These are phyloP conservation scores for Manihot esculenta DNA, from an alignment of 441 rosid species.

Conservation along the genomic window DNA sequence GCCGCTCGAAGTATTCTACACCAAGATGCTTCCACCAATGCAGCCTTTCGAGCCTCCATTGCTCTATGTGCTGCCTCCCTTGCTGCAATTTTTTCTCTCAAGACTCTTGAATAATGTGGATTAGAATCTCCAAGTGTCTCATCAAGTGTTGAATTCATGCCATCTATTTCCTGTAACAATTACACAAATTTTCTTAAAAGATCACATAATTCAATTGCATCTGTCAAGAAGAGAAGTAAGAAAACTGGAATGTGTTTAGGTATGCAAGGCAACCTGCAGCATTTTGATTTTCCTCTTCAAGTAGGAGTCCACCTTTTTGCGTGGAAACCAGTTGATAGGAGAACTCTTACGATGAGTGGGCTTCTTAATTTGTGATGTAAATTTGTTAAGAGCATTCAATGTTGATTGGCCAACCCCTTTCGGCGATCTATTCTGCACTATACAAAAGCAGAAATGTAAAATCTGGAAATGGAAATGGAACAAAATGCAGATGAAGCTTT, in stretches of 20 bases:
- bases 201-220: background rate
- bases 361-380: constrained; percentile 72
- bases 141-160: constrained; percentile 85
- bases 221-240: background rate
- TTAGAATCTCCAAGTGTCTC: constrained; percentile 84
- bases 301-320: constrained; percentile 76
- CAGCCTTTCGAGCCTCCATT: constrained; percentile 88
- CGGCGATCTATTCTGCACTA: constrained; percentile 56
- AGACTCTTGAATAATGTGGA: constrained; percentile 85
- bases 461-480: background rate
- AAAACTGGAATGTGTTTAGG: background rate
- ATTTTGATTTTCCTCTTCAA: constrained; percentile 77
- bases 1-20: constrained; percentile 84
- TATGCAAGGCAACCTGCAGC: constrained; percentile 59
- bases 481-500: background rate
- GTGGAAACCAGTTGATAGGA: constrained; percentile 83
- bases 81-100: constrained; percentile 89
- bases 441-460: constrained; percentile 6
- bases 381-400: constrained; percentile 51
- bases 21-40: constrained; percentile 93
- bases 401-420: constrained; percentile 52
- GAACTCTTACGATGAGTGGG: constrained; percentile 71
- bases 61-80: constrained; percentile 83
- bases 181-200: constrained; percentile 10
- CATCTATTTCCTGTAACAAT: constrained; percentile 69